Base-by-base conservation (phyloP, 1,284 basidiomycete genomes). In the Ustilago bromivora region DNA sequence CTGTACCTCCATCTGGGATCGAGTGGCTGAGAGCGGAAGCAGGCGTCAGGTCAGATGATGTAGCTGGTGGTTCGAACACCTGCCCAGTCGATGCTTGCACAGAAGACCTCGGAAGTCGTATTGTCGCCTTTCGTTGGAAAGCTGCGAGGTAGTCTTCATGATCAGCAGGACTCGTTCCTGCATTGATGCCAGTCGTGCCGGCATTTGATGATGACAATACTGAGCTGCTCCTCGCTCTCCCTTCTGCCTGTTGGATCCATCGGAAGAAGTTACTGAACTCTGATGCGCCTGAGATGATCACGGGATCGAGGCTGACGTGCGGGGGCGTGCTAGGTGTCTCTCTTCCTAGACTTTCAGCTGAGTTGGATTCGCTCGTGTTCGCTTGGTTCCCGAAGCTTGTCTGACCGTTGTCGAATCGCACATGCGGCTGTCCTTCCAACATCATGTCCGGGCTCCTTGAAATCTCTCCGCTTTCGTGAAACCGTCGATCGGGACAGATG, bases 181-280 rank as follows among this genome's bases (percentile, higher is more conserved):
- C 6, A 13, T 23, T 15, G 7, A 19, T 12, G 47, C 19, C 23
- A 31, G 41, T 5, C 11, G 19, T 31, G 4, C 11, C 41, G 5
- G 23, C 36, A 35, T 17, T 32, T 34, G 54, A 11, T 0, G 38
- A 23, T 23, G 23, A 3, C 7, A 23, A 23, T 19, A 40, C 17
- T 34, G 43, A 32, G 17, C 23, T 43, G 4, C 46, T 28, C 17
- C 49, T 13, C 7, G 12, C 4, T 1, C 38, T 12, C 15, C 23
- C 13, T 11, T 19, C 19, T 6, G 53, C 23, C 15, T 65, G 63
- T 41, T 76, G 47, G 11, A 71, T 47, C 72, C 72, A 76, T 13
- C 68, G 72, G 19, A 71, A 67, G 12, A 67, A 63, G 49, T 53
- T 36, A 57, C 46, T 52, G 36, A 71, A 76, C 23, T 41, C 54